Percentiles rank a stretch among this genome's conserved stretches.
Evolutionary conservation across 768 basidiomycete genomes (phyloP).

Genomic region (Serendipita indica): DNA sequence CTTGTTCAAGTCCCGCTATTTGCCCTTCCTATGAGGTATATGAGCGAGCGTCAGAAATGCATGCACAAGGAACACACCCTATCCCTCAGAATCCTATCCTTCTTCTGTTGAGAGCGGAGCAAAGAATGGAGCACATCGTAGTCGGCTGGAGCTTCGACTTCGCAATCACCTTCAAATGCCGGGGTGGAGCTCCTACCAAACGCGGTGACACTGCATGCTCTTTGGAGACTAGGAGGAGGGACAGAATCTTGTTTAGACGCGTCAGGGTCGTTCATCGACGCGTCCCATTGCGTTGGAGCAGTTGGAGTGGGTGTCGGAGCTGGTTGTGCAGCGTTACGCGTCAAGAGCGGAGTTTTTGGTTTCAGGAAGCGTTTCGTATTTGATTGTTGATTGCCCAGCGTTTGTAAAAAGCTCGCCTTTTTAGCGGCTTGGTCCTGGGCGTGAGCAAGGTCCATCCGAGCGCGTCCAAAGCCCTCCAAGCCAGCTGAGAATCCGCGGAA

Average conservation of each 20-base stretch:
- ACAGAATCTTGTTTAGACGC: no score
- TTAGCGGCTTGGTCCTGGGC: no score
- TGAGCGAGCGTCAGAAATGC: not conserved
- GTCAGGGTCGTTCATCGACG: no score
- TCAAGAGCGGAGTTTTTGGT: no score
- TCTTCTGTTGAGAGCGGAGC: not conserved
- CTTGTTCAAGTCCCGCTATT: not conserved
- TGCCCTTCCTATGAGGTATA: not conserved
- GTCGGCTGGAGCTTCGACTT: not conserved
- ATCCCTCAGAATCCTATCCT: not conserved
- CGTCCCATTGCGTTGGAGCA: no score
- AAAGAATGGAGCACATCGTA: not conserved
- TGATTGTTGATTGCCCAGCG: no score
- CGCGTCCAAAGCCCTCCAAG: not conserved
- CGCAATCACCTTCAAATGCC: not conserved
- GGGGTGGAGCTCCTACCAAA: not conserved
- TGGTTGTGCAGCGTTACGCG: no score
- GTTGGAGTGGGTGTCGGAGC: no score
- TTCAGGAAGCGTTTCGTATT: no score
- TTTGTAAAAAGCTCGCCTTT: no score
- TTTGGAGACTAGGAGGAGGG: no score
- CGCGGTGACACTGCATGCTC: not conserved
- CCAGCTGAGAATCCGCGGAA: not conserved
- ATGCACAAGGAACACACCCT: not conserved
- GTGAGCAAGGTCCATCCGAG: no score